Evolutionary conservation across 352 stramenopile genomes (phyloP).

Genomic region (Phytophthora citrophthora): DNA sequence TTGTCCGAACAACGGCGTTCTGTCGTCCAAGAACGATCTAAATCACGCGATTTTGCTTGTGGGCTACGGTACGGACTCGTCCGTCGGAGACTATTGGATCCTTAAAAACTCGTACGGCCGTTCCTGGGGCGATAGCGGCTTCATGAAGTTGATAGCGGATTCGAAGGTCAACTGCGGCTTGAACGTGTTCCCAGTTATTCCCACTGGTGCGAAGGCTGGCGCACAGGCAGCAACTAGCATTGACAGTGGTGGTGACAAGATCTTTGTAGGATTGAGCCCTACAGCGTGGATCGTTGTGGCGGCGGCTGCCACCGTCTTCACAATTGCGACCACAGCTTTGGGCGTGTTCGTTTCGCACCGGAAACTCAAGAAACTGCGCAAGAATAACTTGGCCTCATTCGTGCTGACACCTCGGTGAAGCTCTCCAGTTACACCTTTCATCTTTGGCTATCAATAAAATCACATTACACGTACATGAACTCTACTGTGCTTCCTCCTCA

Average conservation of each 20-base stretch:
- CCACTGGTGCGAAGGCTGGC: slow-evolving; percentile 57
- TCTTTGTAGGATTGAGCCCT: slow-evolving; percentile 64
- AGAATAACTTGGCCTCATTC: slow-evolving; percentile 48
- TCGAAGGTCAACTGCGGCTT: slow-evolving; percentile 80
- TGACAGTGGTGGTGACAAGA: slow-evolving; percentile 68
- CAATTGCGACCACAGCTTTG: slow-evolving; percentile 49
- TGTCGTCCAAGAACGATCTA: slow-evolving; percentile 72
- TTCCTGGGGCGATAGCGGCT: slow-evolving; percentile 69
- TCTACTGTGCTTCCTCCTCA: no score
- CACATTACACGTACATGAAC: no score
- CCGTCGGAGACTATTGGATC: slow-evolving; percentile 80
- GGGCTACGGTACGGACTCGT: slow-evolving; percentile 69
- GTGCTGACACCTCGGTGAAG: slow-evolving; percentile 16
- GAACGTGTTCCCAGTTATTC: slow-evolving; percentile 82
- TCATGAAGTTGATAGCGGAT: slow-evolving; percentile 71
- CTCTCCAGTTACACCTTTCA: no score
- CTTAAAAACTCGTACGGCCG: slow-evolving; percentile 86
- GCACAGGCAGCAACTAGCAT: slow-evolving; percentile 48
- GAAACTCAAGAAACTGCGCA: slow-evolving; percentile 53
- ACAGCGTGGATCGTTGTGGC: slow-evolving; percentile 67
- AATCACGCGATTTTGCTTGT: slow-evolving; percentile 84
- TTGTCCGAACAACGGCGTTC: slow-evolving; percentile 71
- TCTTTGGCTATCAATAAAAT: no score
- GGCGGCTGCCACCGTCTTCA: slow-evolving; percentile 50
- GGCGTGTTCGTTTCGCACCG: slow-evolving; percentile 48